These are phyloP conservation scores for Westerdykella ornata DNA, from an alignment of 2,329 filamentous ascomycete genomes.

Conservation along the genomic window DNA sequence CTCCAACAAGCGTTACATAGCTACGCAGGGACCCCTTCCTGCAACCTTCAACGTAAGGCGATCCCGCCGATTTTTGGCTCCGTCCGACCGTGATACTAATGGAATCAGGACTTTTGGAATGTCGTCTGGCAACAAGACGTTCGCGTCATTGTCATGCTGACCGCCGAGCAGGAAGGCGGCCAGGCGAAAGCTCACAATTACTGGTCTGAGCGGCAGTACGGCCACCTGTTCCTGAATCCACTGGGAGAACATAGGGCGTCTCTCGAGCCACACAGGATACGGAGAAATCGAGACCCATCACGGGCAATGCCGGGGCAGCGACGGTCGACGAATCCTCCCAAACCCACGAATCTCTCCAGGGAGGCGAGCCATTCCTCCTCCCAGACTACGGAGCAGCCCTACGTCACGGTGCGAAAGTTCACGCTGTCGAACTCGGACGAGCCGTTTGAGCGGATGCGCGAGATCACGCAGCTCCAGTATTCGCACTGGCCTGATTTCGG, in stretches of 20 bases:
- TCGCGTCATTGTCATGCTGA: slow-evolving; percentile 92
- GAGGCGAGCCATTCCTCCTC: slow-evolving; percentile 16
- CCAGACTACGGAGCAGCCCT: slow-evolving; percentile 54
- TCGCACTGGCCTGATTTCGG: slow-evolving; percentile 97
- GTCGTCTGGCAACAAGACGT: slow-evolving; percentile 96
- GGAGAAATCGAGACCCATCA: slow-evolving; percentile 34
- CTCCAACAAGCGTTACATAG: slow-evolving; percentile 90
- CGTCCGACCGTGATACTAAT: not conserved
- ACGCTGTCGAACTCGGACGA: slow-evolving; percentile 67
- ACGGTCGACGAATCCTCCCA: slow-evolving; percentile 30
- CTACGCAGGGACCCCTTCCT: slow-evolving; percentile 87
- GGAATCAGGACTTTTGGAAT: slow-evolving; percentile 83
- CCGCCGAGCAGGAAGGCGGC: slow-evolving; percentile 85
- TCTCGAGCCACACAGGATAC: slow-evolving; percentile 57
- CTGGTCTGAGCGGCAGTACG: slow-evolving; percentile 76
- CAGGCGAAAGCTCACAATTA: slow-evolving; percentile 94
- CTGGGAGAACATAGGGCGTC: slow-evolving; percentile 78
- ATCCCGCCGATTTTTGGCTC: not conserved
- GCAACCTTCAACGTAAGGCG: slow-evolving; percentile 75
- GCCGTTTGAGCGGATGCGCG: slow-evolving; percentile 79
- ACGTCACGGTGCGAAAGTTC: slow-evolving; percentile 81
- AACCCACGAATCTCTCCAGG: slow-evolving; percentile 24
- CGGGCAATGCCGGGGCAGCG: slow-evolving; percentile 33
- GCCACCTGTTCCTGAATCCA: slow-evolving; percentile 64
- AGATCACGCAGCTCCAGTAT: slow-evolving; percentile 93